Base-by-base conservation (phyloP, 2,329 filamentous ascomycete species). In the Xylariaceae sp. region DNA sequence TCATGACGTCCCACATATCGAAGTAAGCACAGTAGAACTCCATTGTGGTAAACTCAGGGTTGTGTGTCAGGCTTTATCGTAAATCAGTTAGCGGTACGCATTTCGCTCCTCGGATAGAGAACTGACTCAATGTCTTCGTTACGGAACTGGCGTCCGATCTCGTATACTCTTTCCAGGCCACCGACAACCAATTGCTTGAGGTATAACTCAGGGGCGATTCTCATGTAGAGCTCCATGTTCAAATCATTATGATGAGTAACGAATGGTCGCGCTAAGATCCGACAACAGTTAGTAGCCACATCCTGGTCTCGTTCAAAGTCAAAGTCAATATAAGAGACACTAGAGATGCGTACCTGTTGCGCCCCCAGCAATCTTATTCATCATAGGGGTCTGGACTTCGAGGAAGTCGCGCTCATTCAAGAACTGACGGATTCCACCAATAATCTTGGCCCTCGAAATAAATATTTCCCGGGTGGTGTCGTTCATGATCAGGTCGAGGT, bases 401-500 rank as follows among this genome's bases (percentile, higher is more conserved):
- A 90, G 78, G 70, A 99, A 99, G 62, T 92, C 89, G 47, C 86
- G 81, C 60, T 86, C 81, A 63, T 96, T 89, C 61, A 99, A 89
- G 78, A 86, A 99, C 62, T 82, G 81, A 59, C 94, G 89, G 59
- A 99, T 87, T 67, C 90, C 96, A 54, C 82, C 84, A 66, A 95
- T 83, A 64, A 97, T 91, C 80, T 89, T 90, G 64, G 89, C 83
- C 48, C 94, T 83, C 36, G 88, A 90, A 63, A 90, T 79, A 70
- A 97, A 88, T 50, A 91, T 87, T 52, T 95, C 81, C 48, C 90
- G 83, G 41, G 87, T 89, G 55, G 79, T 79, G 65, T 95, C 88
- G 73, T 99, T 96, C 86, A 97, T 95, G 72, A 99, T 94, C 61
- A 99, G 77, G 70, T 99, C 94, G 45, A 99, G 83, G 70, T 96